Conservation (phyloP, 306 rosid species). For the Dryas drummondii region DNA sequence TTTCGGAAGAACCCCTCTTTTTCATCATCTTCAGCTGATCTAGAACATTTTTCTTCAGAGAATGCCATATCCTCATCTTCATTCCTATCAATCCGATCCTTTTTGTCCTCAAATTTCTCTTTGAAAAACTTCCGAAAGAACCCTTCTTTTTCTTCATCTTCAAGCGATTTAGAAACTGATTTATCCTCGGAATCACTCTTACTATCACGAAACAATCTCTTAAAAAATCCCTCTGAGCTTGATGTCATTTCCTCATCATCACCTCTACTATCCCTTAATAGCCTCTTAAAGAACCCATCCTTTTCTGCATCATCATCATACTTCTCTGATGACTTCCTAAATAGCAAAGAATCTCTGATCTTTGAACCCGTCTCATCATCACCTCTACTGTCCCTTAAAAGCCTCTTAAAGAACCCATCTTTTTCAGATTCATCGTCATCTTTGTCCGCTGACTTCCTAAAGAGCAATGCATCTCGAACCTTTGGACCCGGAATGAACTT, state of each 20-base stretch:
- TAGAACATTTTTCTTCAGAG: conserved; percentile 60
- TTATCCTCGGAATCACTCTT: conserved; percentile 72
- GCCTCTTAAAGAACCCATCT: conserved; percentile 87
- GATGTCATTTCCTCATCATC: conserved; percentile 75
- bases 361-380: conserved; percentile 74
- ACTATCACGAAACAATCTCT: conserved; percentile 84
- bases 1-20: conserved; percentile 83
- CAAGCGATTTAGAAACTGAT: conserved; percentile 39
- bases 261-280: conserved; percentile 75
- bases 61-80: conserved; percentile 45
- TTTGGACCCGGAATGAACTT: conserved; percentile 76
- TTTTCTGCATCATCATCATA: conserved; percentile 71
- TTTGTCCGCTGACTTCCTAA: conserved; percentile 80
- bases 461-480: conserved; percentile 82
- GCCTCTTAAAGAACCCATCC: conserved; percentile 81
- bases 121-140: conserved; percentile 72
- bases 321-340: conserved; percentile 77
- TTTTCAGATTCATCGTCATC: conserved; percentile 76
- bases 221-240: conserved; percentile 84
- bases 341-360: conserved; percentile 67
- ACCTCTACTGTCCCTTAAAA: conserved; percentile 76
- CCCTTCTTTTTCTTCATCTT: conserved; percentile 83
- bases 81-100: conserved; percentile 46
- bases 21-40: conserved; percentile 71
- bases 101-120: conserved; percentile 80